Evolutionary conservation across 129 eudicot genomes (phyloP).

Genomic region (Logfia minima): DNA sequence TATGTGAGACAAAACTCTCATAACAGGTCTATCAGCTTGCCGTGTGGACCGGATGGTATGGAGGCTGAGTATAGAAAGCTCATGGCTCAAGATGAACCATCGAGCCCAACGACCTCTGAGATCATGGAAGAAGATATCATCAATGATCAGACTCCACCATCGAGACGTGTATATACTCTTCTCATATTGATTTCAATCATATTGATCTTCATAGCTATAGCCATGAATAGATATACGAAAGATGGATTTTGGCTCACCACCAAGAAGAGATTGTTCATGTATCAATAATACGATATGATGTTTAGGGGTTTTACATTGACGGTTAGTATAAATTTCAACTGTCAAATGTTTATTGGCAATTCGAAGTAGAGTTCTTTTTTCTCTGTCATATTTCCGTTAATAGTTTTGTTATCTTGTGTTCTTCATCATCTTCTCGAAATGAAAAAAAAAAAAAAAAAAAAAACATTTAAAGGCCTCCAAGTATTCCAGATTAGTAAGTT

Average conservation of each 20-base stretch:
- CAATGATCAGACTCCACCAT: slow-evolving; percentile 18
- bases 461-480: slow-evolving; percentile 12
- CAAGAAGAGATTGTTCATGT: slow-evolving; percentile 24
- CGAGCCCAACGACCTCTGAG: slow-evolving; percentile 40
- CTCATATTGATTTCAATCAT: slow-evolving; percentile 20
- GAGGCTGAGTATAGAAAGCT: slow-evolving; percentile 41
- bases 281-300: slow-evolving; percentile 23
- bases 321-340: slow-evolving; percentile 26
- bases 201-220: slow-evolving; percentile 31
- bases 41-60: slow-evolving; percentile 41
- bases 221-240: slow-evolving; percentile 31
- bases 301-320: slow-evolving; percentile 13
- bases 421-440: slow-evolving; percentile 13
- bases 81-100: slow-evolving; percentile 35
- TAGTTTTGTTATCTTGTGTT: slow-evolving; percentile 26
- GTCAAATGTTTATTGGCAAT: slow-evolving; percentile 13
- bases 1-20: slow-evolving; percentile 41
- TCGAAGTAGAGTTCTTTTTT: background rate
- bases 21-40: slow-evolving; percentile 40
- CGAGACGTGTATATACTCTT: slow-evolving; percentile 17
- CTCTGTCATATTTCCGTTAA: background rate
- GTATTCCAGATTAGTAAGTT: background rate
- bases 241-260: slow-evolving; percentile 34
- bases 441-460: slow-evolving; percentile 12
- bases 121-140: slow-evolving; percentile 31